These are phyloP conservation scores for Boletus mariae DNA, from an alignment of 1,284 basidiomycete species.

Conservation along the genomic window DNA sequence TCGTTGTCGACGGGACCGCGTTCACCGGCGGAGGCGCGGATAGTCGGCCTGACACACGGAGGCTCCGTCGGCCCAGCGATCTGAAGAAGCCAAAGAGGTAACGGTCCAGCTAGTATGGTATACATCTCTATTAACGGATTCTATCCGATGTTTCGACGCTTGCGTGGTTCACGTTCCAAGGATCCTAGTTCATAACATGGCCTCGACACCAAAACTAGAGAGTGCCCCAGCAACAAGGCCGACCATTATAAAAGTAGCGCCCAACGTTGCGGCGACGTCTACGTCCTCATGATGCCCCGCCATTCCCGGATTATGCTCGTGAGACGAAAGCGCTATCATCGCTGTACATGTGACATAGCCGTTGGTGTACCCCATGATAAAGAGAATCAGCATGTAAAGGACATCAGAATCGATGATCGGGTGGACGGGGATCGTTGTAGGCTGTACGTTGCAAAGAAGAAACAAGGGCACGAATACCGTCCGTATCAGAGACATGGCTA, in stretches of 20 bases:
- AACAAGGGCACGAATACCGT: too few species aligned
- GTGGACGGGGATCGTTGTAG: not conserved
- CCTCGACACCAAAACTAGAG: not conserved
- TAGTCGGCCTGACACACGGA: too few species aligned
- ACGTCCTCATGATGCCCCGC: too few species aligned
- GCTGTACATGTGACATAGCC: not conserved
- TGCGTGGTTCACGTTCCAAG: not conserved
- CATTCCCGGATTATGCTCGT: not conserved
- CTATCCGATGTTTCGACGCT: too few species aligned
- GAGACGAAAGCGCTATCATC: not conserved
- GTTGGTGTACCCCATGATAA: not conserved
- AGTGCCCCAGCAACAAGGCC: not conserved
- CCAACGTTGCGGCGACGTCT: not conserved
- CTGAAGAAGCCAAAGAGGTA: too few species aligned
- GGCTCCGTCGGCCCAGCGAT: too few species aligned
- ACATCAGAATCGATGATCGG: not conserved
- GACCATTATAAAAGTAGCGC: not conserved
- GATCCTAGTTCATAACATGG: not conserved
- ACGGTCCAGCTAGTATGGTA: too few species aligned
- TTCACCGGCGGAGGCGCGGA: too few species aligned
- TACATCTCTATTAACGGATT: too few species aligned
- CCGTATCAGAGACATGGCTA: too few species aligned
- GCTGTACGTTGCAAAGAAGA: too few species aligned
- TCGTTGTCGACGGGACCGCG: not conserved
- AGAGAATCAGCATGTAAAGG: not conserved